phyloP scores from a whole-genome alignment of 495 filamentous ascomycete genomes.

The Penicillium desertorum region DNA sequence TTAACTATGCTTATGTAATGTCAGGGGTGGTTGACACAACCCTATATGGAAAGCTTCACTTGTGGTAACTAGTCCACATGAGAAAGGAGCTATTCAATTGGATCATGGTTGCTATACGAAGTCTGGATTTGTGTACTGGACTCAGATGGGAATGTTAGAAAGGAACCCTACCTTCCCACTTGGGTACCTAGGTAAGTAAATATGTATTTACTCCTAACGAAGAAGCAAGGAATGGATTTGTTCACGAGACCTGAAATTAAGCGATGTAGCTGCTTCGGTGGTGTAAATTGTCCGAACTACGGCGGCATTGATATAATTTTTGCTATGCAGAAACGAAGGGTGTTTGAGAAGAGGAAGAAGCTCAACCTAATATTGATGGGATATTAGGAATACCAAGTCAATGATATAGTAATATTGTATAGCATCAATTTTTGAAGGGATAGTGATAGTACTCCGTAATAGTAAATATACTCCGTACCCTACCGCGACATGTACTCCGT shows the following conservation, averaged over 20 bases:
- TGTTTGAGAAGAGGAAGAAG: too few species aligned
- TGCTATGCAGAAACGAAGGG: too few species aligned
- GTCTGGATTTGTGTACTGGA: not conserved
- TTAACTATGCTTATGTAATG: conserved; percentile 2
- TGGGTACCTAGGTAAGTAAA: not conserved
- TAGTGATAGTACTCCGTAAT: too few species aligned
- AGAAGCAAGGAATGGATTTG: not conserved
- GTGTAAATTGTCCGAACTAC: not conserved
- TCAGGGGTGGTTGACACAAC: not conserved
- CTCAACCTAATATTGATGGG: too few species aligned
- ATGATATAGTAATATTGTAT: too few species aligned
- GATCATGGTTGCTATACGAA: not conserved
- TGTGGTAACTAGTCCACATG: not conserved
- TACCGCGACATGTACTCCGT: too few species aligned
- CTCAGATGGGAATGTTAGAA: not conserved
- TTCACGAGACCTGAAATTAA: not conserved
- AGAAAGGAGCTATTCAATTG: not conserved
- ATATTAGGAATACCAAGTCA: too few species aligned
- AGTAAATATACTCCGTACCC: too few species aligned
- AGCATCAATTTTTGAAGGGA: too few species aligned
- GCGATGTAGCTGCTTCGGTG: not conserved
- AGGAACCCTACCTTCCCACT: not conserved
- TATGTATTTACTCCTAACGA: not conserved
- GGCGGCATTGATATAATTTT: too few species aligned
- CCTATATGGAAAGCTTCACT: not conserved